Conservation (phyloP, 2,329 filamentous ascomycete species). For the Fusarium chlamydosporum region DNA sequence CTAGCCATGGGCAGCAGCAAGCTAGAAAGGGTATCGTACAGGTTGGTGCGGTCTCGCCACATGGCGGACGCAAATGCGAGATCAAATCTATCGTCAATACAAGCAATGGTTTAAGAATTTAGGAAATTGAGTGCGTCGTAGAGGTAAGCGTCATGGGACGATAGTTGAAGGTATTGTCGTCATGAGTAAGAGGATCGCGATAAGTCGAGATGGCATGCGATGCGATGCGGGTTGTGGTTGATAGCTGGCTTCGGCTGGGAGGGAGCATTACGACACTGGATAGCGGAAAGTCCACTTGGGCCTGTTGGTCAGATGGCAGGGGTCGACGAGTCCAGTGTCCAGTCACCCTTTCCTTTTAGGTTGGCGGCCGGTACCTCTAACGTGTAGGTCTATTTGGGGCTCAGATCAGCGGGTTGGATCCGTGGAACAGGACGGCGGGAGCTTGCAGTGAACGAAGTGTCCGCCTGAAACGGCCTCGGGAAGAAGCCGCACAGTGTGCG, state of each 20-base stretch:
- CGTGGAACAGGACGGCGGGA: conserved; percentile 15
- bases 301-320: conserved; percentile 32
- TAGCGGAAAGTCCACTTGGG: conserved; percentile 31
- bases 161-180: conserved; percentile 44
- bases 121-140: conserved; percentile 29
- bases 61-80: conserved; percentile 73
- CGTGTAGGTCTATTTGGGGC: conserved; percentile 12
- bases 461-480: conserved; percentile 16
- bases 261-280: conserved; percentile 46
- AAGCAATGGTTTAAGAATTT: conserved; percentile 29
- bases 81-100: conserved; percentile 49
- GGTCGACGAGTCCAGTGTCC: conserved; percentile 6
- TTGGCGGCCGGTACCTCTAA: conserved; percentile 13
- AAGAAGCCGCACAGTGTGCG: conserved; percentile 44
- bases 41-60: conserved; percentile 99
- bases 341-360: conserved; percentile 27
- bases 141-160: conserved; percentile 47
- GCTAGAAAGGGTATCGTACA: conserved; percentile 68
- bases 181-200: conserved; percentile 46
- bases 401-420: conserved; percentile 2
- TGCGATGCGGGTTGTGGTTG: conserved; percentile 41
- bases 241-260: conserved; percentile 40
- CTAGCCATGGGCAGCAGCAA: conserved; percentile 18
- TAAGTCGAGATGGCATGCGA: conserved; percentile 33
- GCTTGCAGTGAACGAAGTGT: conserved; percentile 18